A percentile compares a stretch with the other conserved stretches of the same genome.
These are phyloP conservation scores for Solanum habrochaites DNA, from an alignment of 257 asterid species.

Conservation along the genomic window DNA sequence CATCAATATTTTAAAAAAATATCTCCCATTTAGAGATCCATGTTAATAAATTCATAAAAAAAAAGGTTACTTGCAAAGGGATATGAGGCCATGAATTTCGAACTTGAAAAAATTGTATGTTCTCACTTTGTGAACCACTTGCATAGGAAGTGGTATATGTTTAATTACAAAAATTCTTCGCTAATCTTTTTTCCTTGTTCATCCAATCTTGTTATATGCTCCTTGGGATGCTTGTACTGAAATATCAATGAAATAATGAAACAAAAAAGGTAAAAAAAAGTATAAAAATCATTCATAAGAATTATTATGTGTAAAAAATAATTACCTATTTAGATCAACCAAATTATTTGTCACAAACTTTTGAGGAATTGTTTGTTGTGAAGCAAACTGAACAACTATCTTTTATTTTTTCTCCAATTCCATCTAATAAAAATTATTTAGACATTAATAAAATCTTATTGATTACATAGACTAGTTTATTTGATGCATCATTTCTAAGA, in stretches of 20 bases:
- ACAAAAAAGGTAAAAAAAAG: too few relatives aligned
- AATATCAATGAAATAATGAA: background rate
- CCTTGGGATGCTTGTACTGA: background rate
- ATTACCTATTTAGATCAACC: background rate
- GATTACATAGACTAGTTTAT: too few relatives aligned
- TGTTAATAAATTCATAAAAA: too few relatives aligned
- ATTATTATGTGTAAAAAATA: background rate
- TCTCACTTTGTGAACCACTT: background rate
- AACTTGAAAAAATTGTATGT: background rate
- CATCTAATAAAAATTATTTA: too few relatives aligned
- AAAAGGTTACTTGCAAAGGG: background rate
- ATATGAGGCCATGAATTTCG: background rate
- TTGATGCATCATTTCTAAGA: too few relatives aligned
- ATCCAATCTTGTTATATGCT: background rate
- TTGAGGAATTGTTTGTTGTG: too few relatives aligned
- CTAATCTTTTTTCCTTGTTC: background rate
- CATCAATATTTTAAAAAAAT: background rate
- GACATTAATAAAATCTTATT: too few relatives aligned
- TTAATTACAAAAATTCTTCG: background rate
- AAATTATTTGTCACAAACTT: background rate
- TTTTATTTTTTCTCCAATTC: too few relatives aligned
- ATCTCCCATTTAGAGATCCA: background rate
- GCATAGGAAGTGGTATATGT: background rate
- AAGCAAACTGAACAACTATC: too few relatives aligned
- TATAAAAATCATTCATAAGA: too few relatives aligned